phyloP scores from a whole-genome alignment of 1,139 yeast genomes.

The Yamadazyma atmosphaerica region DNA sequence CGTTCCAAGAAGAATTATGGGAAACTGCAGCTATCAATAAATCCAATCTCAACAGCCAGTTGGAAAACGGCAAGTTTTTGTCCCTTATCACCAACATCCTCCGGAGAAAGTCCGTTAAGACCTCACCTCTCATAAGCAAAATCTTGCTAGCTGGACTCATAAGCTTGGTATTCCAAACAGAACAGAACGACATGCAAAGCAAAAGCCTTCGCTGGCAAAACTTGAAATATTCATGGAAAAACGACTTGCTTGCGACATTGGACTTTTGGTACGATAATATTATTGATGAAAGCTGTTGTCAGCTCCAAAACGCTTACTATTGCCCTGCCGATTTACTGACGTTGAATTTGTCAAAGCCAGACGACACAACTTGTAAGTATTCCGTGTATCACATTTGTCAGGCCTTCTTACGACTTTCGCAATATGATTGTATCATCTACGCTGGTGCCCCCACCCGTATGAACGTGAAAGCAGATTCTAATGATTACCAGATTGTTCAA shows the following conservation, averaged over 20 bases:
- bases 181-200: conserved; percentile 60
- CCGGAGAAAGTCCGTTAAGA: conserved; percentile 48
- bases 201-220: conserved; percentile 28
- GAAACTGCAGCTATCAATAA: conserved; percentile 17
- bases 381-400: conserved; percentile 64
- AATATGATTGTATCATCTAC: conserved; percentile 67
- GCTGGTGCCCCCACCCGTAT: conserved; percentile 78
- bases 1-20: conserved; percentile 30
- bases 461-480: conserved; percentile 59
- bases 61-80: conserved; percentile 34
- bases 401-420: conserved; percentile 59
- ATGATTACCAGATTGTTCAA: conserved; percentile 49
- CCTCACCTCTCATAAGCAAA: conserved; percentile 58
- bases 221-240: conserved; percentile 49
- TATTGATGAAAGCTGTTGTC: conserved; percentile 28
- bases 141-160: conserved; percentile 64
- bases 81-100: conserved; percentile 55
- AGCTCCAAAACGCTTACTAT: conserved; percentile 22
- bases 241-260: conserved; percentile 55
- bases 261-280: conserved; percentile 52
- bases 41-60: conserved; percentile 1
- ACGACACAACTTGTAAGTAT: conserved; percentile 48
- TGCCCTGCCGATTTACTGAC: conserved; percentile 9
- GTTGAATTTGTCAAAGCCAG: conserved; percentile 9
- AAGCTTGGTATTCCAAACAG: conserved; percentile 67